Base-by-base conservation (phyloP, 192 early-diverging fungal genomes). In the Rhizophagus prolifer region DNA sequence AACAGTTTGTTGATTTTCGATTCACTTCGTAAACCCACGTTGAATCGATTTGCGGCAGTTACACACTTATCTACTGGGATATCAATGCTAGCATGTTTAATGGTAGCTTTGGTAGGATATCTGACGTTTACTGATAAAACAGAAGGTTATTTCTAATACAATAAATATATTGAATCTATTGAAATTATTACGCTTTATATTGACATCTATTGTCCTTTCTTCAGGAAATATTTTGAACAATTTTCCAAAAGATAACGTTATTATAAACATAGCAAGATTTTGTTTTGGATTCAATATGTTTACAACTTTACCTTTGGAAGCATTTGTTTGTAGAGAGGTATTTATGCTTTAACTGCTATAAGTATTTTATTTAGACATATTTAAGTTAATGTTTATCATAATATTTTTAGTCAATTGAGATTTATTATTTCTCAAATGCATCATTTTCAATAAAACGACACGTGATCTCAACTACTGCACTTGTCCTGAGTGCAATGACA, bases 241-340 rank as follows among this genome's bases (percentile, higher is more conserved):
- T 81, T 97, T 97, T 80, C 88, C 94, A 8, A 82, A 85, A 58
- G 87, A 94, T 80, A 87, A 92, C 75, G 58, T 88, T 30, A 81
- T 95, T 31, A 96, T 96, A 81, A 96, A 95, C 82, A 83, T 94
- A 74, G 93, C 95, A 30, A 89, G 96, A 12, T 86, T 95, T 61
- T 88, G 88, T 36, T 96, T 97, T 82, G 96, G 92, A 5, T 86
- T 95, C 31, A 96, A 97, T 86, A 97, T 97, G 96, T 95, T 97
- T 69, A 91, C 95, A 9, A 96, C 96, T 30, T 89, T 95, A 58
- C 96, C 96, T 4, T 86, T 96, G 80, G 96, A 97, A 73, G 87
- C 90, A 8, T 94, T 97, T 83, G 95, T 97, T 38, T 94, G 93
- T 66, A 89, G 95, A 44, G 94, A 95, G 84, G 92, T 90, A 81